Conservation (phyloP, 345 rosid genomes). For the Excoecaria agallocha region DNA sequence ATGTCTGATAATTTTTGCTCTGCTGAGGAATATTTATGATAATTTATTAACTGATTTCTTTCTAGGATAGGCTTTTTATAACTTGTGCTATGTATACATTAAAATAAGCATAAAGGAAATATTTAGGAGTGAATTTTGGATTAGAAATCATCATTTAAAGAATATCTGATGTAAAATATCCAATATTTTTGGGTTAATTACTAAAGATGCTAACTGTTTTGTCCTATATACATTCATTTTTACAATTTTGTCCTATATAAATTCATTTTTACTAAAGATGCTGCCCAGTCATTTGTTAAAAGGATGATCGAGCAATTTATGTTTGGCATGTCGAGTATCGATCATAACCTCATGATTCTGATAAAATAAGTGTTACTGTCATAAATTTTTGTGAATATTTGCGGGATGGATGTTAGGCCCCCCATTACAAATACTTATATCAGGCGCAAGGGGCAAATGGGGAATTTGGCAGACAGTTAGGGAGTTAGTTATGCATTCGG, state of each 20-base stretch:
- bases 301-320: neutral
- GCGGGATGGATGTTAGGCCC: no score
- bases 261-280: neutral
- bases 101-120: neutral
- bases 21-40: slow-evolving; percentile 5
- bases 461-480: no score
- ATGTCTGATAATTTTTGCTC: slow-evolving; percentile 10
- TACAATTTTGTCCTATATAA: neutral
- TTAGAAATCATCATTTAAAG: neutral
- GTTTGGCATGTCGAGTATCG: neutral
- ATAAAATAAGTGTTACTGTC: no score
- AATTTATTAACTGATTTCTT: neutral
- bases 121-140: neutral
- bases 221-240: no score
- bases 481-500: no score
- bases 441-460: no score
- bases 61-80: neutral
- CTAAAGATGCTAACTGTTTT: no score
- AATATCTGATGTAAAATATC: neutral
- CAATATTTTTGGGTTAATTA: no score
- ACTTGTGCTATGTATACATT: neutral
- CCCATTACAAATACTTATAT: no score
- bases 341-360: neutral
- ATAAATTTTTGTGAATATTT: no score
- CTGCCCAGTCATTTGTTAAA: neutral